phyloP scores from a whole-genome alignment of 441 rosid species.

The Metrosideros polymorpha region DNA sequence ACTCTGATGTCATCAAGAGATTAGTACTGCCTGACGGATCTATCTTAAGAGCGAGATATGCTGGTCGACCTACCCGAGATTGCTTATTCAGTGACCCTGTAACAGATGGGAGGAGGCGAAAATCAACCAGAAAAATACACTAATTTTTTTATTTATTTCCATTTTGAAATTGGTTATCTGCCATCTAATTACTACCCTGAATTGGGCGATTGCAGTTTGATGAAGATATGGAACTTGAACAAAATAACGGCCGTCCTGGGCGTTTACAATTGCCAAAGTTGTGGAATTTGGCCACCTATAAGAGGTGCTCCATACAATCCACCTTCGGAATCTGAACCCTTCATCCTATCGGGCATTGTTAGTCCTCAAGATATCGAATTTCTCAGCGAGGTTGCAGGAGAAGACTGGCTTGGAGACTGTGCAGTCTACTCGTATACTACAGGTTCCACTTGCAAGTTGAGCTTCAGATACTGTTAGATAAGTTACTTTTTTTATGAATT shows the following conservation, averaged over 20 bases:
- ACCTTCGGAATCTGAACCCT: not conserved
- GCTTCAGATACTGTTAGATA: not conserved
- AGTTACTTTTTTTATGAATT: not conserved
- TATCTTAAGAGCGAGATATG: constrained; percentile 51
- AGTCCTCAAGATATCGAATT: constrained; percentile 41
- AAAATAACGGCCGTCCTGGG: constrained; percentile 52
- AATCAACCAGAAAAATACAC: not conserved
- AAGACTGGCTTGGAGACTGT: constrained; percentile 38
- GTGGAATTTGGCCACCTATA: constrained; percentile 48
- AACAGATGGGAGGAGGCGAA: constrained; percentile 59
- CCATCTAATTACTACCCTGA: not conserved
- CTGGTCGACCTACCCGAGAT: constrained; percentile 63
- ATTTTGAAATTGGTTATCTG: not conserved
- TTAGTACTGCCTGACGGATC: constrained; percentile 65
- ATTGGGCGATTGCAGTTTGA: constrained; percentile 17
- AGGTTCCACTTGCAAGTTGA: constrained; percentile 11
- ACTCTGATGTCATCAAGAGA: constrained; percentile 49
- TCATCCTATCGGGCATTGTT: constrained; percentile 20
- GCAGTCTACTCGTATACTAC: constrained; percentile 36
- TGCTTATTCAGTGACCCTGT: constrained; percentile 58
- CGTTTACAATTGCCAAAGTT: constrained; percentile 71
- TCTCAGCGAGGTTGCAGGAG: constrained; percentile 28
- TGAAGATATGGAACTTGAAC: constrained; percentile 66
- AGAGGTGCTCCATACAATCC: constrained; percentile 4
- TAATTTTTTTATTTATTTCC: not conserved